Evolutionary conservation across 148 eudicot species (phyloP), one percentile per base, ranked within the genome.

Genomic region (Heliamphora exappendiculata): DNA sequence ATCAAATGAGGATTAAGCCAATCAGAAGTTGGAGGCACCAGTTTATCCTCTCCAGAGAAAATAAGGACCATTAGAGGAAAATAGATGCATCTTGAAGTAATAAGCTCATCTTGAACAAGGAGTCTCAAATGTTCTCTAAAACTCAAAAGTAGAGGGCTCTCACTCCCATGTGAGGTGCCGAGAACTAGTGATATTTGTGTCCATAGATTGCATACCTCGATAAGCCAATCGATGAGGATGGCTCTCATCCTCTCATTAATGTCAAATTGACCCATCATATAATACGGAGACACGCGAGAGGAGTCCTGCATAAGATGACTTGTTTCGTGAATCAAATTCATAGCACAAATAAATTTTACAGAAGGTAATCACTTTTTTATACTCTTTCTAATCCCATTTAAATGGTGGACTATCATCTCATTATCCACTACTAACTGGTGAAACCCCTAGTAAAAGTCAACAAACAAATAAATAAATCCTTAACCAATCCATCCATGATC

Each of bases 161-260:
- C 13, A 19, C 20, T 64, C 20, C 2, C 42, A 19, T 64, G 45
- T 34, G 22, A 33, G 33, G 24, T 39, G 70, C 47, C 22, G 20
- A 20, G 29, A 12, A 22, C 17, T 4, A 29, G 50, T 41, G 31
- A 67, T 67, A 22, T n/a, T 67, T 47, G 55, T 28, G 36, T 24
- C 33, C 47, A 70, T 14, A 69, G 34, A 70, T 10, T 66, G 24
- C 47, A 42, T 84, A 91, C 93, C 94, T 92, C 92, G 59, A 92
- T 90, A 72, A 92, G 86, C 97, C 97, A 92, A 67, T 92, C 92
- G 34, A 92, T 86, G 13, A 92, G 94, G 71, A 92, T 90, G 37
- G 85, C 89, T 80, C 97, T 86, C 94, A 92, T 92, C 80, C 69
- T 87, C 49, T 82, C 92, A 20, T 92, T 92, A 50, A 92, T 81